Evolutionary conservation across 2,329 filamentous ascomycete genomes (phyloP).

Genomic region (Phyllosticta paracitricarpa): DNA sequence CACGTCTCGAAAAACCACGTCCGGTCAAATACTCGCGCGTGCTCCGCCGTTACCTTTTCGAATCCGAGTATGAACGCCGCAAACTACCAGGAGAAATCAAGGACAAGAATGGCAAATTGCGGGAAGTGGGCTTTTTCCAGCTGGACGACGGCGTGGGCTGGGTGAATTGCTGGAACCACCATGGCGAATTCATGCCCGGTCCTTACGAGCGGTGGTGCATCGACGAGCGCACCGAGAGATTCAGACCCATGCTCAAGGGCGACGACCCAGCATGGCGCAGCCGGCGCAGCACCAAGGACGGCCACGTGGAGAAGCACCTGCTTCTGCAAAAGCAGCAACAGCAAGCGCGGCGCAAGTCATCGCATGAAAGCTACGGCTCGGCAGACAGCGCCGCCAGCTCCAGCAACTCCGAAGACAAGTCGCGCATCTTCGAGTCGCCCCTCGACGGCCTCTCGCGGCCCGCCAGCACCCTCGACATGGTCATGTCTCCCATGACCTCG

Average conservation of each 20-base stretch:
- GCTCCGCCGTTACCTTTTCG: slow-evolving; percentile 39
- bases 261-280: slow-evolving; percentile 25
- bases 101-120: slow-evolving; percentile 27
- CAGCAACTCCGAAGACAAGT: slow-evolving; percentile 5
- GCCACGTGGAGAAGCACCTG: neutral
- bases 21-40: slow-evolving; percentile 39
- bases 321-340: neutral
- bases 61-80: slow-evolving; percentile 37
- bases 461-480: slow-evolving; percentile 2
- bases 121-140: slow-evolving; percentile 37
- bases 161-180: slow-evolving; percentile 41
- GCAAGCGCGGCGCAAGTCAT: neutral
- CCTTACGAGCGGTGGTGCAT: slow-evolving; percentile 41
- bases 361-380: neutral
- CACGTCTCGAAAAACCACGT: slow-evolving; percentile 19
- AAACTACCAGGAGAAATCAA: slow-evolving; percentile 34
- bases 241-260: slow-evolving; percentile 29
- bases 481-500: neutral
- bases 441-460: slow-evolving; percentile 3
- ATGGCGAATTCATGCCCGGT: slow-evolving; percentile 41
- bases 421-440: neutral
- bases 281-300: neutral
- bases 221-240: slow-evolving; percentile 30
- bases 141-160: slow-evolving; percentile 40
- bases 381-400: neutral